Conservation (phyloP, 2,329 filamentous ascomycete species). For the Fusarium pininemorale region DNA sequence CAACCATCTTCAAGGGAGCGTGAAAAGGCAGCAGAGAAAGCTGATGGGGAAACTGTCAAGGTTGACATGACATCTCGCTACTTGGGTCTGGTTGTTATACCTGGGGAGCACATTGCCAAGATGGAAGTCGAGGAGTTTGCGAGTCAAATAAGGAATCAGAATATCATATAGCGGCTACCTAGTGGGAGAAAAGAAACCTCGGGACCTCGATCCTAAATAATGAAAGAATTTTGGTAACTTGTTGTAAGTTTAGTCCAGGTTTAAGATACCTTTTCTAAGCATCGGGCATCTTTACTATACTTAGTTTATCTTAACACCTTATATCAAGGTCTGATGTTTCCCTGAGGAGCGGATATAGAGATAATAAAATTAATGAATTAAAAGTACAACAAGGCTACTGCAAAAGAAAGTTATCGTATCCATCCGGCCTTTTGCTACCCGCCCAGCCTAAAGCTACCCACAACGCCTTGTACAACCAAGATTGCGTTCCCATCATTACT, state of each 20-base stretch:
- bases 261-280: not conserved
- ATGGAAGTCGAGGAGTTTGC: conserved; percentile 86
- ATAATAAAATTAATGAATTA: conserved; percentile 43
- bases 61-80: conserved; percentile 85
- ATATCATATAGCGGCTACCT: not conserved
- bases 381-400: conserved; percentile 41
- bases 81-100: conserved; percentile 89
- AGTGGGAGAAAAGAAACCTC: not conserved
- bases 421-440: conserved; percentile 38
- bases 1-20: conserved; percentile 67
- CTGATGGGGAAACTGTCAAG: conserved; percentile 57
- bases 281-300: not conserved
- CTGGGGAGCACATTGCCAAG: conserved; percentile 83
- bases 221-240: not conserved
- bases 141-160: conserved; percentile 57
- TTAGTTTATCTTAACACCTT: not conserved
- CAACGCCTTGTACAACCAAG: conserved; percentile 43
- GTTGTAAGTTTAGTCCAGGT: not conserved
- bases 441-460: conserved; percentile 32
- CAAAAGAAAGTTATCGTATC: conserved; percentile 35
- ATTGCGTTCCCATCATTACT: conserved; percentile 34
- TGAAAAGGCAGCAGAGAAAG: conserved; percentile 49
- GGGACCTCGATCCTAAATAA: not conserved
- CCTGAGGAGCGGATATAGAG: not conserved
- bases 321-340: not conserved